Evolutionary conservation across 805 yeast genomes (phyloP).

Genomic region (Jamesozyma hellenica): DNA sequence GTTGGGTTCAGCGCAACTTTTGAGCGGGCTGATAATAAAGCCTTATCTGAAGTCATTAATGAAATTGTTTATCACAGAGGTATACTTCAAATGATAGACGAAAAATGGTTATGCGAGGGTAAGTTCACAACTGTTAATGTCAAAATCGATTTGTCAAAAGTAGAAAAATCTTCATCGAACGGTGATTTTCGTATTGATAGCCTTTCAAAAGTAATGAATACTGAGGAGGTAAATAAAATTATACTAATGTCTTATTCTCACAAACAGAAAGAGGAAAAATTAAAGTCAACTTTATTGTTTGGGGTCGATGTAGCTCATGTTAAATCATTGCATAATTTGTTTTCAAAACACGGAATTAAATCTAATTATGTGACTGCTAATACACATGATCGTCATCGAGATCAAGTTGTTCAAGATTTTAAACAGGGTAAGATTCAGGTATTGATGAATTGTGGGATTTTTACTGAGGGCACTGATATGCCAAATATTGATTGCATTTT

Average conservation of each 20-base stretch:
- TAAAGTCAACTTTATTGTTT: slow-evolving; percentile 60
- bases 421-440: slow-evolving; percentile 55
- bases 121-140: slow-evolving; percentile 49
- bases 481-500: slow-evolving; percentile 79
- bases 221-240: slow-evolving; percentile 42
- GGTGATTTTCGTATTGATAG: slow-evolving; percentile 53
- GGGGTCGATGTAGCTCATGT: slow-evolving; percentile 70
- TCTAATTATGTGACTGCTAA: slow-evolving; percentile 65
- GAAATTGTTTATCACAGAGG: slow-evolving; percentile 62
- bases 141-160: slow-evolving; percentile 35
- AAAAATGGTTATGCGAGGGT: slow-evolving; percentile 62
- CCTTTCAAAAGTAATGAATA: slow-evolving; percentile 48
- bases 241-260: slow-evolving; percentile 46
- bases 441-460: slow-evolving; percentile 75
- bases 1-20: slow-evolving; percentile 87
- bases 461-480: slow-evolving; percentile 92
- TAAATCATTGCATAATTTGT: slow-evolving; percentile 38
- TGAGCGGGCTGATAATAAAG: slow-evolving; percentile 60
- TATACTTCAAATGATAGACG: slow-evolving; percentile 53
- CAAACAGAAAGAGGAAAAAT: slow-evolving; percentile 29
- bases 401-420: slow-evolving; percentile 45
- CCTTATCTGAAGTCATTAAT: slow-evolving; percentile 53
- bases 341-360: slow-evolving; percentile 50
- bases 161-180: slow-evolving; percentile 14
- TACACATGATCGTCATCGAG: slow-evolving; percentile 46